These are phyloP conservation scores for Albifimbria verrucaria DNA, from an alignment of 2,329 filamentous ascomycete species.

Conservation along the genomic window DNA sequence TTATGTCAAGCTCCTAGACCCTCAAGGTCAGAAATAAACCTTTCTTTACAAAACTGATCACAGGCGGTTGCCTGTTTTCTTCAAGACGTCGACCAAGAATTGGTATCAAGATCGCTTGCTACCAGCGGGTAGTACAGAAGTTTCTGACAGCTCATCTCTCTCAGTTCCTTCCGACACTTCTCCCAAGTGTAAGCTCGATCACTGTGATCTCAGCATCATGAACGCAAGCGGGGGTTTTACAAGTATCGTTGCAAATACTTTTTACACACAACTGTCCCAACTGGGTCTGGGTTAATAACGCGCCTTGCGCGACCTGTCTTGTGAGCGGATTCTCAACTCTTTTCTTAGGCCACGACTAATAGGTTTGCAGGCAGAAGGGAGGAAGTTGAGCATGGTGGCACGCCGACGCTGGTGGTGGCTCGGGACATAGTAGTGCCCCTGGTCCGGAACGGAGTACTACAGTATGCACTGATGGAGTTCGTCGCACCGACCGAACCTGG, in stretches of 20 bases:
- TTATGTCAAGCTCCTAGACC: not conserved
- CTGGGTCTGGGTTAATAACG: conserved; percentile 52
- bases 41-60: not conserved
- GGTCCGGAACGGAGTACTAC: conserved; percentile 41
- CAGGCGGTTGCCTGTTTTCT: not conserved
- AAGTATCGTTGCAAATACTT: conserved; percentile 56
- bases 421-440: conserved; percentile 44
- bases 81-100: not conserved
- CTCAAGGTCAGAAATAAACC: too few relatives aligned
- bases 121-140: conserved; percentile 12
- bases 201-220: too few relatives aligned
- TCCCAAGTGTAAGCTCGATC: too few relatives aligned
- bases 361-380: conserved; percentile 42
- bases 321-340: conserved; percentile 30
- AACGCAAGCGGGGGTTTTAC: conserved; percentile 42
- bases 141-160: too few relatives aligned
- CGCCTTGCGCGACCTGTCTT: conserved; percentile 46
- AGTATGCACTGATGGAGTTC: conserved; percentile 47
- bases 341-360: conserved; percentile 11
- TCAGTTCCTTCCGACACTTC: conserved; percentile 10
- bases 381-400: conserved; percentile 37
- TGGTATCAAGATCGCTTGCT: conserved; percentile 17
- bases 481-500: conserved; percentile 33
- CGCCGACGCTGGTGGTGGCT: conserved; percentile 24
- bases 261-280: conserved; percentile 47